Evolutionary conservation across 768 basidiomycete genomes (phyloP).

Genomic region (Favolaschia claudopus): DNA sequence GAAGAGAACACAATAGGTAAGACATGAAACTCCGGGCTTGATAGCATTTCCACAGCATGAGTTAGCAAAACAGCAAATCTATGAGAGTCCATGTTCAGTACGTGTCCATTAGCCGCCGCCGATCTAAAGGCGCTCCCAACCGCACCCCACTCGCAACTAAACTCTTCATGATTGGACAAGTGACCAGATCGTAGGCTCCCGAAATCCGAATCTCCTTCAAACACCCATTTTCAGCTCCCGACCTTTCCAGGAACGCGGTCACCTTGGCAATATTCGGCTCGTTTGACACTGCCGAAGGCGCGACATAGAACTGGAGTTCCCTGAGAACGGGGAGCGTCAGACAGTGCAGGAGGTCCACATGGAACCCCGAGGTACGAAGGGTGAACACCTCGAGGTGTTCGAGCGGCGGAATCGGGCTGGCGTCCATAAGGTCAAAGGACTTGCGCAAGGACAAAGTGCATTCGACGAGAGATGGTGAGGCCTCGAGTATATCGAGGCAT

Average conservation of each 20-base stretch:
- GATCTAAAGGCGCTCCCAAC: constrained; percentile 16
- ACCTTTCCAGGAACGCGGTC: constrained; percentile 10
- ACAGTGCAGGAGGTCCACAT: constrained; percentile 17
- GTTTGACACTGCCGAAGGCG: neutral
- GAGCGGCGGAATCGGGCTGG: constrained; percentile 10
- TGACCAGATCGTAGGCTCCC: constrained; percentile 6
- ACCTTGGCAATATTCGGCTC: constrained; percentile 4
- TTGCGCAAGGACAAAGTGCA: constrained; percentile 16
- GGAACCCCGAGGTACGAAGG: constrained; percentile 13
- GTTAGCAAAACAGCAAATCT: too few relatives aligned
- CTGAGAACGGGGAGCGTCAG: constrained; percentile 14
- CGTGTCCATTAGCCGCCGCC: too few relatives aligned
- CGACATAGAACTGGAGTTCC: constrained; percentile 20
- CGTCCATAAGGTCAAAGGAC: constrained; percentile 10
- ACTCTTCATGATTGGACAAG: neutral
- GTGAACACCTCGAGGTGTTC: constrained; percentile 13
- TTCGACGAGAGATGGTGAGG: constrained; percentile 11
- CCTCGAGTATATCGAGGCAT: constrained; percentile 18
- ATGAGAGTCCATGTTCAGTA: too few relatives aligned
- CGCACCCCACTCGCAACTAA: constrained; percentile 7
- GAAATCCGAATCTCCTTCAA: constrained; percentile 15
- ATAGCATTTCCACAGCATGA: too few relatives aligned
- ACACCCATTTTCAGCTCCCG: neutral
- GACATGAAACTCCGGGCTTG: too few relatives aligned
- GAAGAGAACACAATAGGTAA: too few relatives aligned